Evolutionary conservation across 2,329 filamentous ascomycete species (phyloP), one percentile per base, ranked within the genome.

Genomic region (Aspergillus pseudonomiae): DNA sequence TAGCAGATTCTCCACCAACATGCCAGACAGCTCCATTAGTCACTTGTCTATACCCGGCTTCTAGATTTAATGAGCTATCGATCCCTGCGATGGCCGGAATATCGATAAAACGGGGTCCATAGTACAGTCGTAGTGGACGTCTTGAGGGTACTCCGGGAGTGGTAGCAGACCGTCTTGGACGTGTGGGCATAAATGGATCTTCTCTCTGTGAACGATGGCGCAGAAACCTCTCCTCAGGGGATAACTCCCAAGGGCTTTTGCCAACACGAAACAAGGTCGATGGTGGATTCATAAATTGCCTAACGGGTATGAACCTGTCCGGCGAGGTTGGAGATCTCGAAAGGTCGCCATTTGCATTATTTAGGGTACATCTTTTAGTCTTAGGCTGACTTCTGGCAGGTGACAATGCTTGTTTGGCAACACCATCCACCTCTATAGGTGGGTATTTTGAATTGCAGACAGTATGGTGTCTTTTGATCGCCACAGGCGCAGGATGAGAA

Each of bases 1-100:
- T 80, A n/a, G 87, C 85, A 57, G 86, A 85, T 11, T 86, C 74
- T n/a, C 91, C 90, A 30, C 92, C 91, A 12, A 95, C 88, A 21
- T 88, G 86, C 92, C 92, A 96, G 21, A 94, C 84, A 11, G 89
- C 85, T 3, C 91, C 90, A 65, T 83, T 79, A 74, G 91, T 94
- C 65, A 87, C 80, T 73, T 89, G 83, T 61, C 84, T 72, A 7
- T 72, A 48, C 21, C 70, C 59, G 32, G 69, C 68, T 54, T 65
- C 64, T n/a, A 24, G 63, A 59, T 60, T 28, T 58, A n/a, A 48
- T 57, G 11, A 24, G 21, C 45, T 48, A 30, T 55, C 21, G 12
- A 62, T 59, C 54, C 65, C 62, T 26, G 68, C 45, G 32, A 70
- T 53, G 14, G 62, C 63, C 4, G 71, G 63, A 56, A 74, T 73